Conservation (phyloP, 495 filamentous ascomycete genomes). For the Penicillium daleae region DNA sequence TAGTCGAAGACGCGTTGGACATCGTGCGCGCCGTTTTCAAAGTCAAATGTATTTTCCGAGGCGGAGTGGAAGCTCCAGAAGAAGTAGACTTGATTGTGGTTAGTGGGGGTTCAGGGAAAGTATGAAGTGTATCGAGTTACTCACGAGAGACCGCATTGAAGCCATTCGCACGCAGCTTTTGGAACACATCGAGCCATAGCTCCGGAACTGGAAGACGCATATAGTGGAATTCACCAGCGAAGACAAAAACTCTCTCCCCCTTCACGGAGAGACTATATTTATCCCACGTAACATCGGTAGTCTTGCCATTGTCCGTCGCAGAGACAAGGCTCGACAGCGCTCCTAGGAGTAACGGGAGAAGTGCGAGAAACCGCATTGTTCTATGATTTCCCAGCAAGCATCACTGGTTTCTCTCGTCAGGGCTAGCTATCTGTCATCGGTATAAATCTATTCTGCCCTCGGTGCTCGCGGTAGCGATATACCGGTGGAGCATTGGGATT, state of each 20-base stretch:
- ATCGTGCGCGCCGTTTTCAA: constrained; percentile 57
- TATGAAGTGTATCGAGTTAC: constrained; percentile 1
- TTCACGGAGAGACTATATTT: constrained; percentile 61
- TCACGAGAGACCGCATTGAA: constrained; percentile 53
- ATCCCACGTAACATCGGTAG: constrained; percentile 52
- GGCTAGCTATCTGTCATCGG: not conserved
- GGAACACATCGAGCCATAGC: constrained; percentile 63
- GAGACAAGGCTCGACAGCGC: constrained; percentile 40
- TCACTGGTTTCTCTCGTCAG: not conserved
- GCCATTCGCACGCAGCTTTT: constrained; percentile 64
- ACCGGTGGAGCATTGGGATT: constrained; percentile 30
- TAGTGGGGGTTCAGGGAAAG: too few relatives aligned
- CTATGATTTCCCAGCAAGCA: not conserved
- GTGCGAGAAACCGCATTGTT: constrained; percentile 26
- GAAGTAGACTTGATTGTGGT: constrained; percentile 57
- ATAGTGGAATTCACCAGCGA: constrained; percentile 63
- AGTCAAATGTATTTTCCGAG: constrained; percentile 55
- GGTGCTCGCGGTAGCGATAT: constrained; percentile 32
- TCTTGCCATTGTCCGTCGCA: constrained; percentile 31
- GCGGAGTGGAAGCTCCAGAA: constrained; percentile 61
- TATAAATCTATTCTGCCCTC: constrained; percentile 18
- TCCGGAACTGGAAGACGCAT: constrained; percentile 60
- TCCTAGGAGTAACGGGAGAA: constrained; percentile 36
- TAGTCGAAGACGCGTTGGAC: constrained; percentile 57
- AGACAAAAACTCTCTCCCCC: constrained; percentile 59